Conservation (phyloP, 2,329 filamentous ascomycete genomes). For the Fusarium sacchari region DNA sequence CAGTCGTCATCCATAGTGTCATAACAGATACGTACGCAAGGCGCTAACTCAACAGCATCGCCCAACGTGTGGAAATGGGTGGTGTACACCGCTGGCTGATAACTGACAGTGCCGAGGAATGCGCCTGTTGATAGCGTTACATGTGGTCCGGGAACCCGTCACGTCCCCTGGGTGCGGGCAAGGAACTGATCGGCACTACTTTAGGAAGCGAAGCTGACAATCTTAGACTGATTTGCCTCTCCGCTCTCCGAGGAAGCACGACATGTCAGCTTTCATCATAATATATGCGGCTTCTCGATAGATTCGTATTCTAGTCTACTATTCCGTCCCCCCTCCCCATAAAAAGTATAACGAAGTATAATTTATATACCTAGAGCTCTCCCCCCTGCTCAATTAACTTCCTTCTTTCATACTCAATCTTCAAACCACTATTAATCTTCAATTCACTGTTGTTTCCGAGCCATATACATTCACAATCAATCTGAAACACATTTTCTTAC, state of each 20-base stretch:
- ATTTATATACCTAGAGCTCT: constrained; percentile 14
- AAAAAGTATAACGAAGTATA: constrained; percentile 18
- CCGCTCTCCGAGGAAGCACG: constrained; percentile 16
- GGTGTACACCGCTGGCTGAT: constrained; percentile 15
- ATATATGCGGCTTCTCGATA: constrained; percentile 22
- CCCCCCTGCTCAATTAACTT: constrained; percentile 13
- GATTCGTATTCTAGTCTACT: constrained; percentile 9
- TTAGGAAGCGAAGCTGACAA: constrained; percentile 38
- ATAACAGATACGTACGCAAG: constrained; percentile 9
- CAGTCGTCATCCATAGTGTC: constrained; percentile 18
- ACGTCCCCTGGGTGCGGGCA: constrained; percentile 21
- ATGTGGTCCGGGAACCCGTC: constrained; percentile 23
- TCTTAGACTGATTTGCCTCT: constrained; percentile 30
- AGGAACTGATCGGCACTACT: constrained; percentile 37
- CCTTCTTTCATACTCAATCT: constrained; percentile 1
- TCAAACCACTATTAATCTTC: not conserved
- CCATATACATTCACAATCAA: not conserved
- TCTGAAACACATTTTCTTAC: not conserved
- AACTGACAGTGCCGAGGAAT: constrained; percentile 20
- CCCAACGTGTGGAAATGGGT: constrained; percentile 12
- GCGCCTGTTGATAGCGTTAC: constrained; percentile 31
- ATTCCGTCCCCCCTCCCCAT: constrained; percentile 18
- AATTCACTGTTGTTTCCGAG: not conserved
- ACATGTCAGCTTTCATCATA: constrained; percentile 37
- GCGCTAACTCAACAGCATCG: constrained; percentile 2